phyloP scores from a whole-genome alignment of 495 filamentous ascomycete genomes.

The Cercophora newfieldiana region DNA sequence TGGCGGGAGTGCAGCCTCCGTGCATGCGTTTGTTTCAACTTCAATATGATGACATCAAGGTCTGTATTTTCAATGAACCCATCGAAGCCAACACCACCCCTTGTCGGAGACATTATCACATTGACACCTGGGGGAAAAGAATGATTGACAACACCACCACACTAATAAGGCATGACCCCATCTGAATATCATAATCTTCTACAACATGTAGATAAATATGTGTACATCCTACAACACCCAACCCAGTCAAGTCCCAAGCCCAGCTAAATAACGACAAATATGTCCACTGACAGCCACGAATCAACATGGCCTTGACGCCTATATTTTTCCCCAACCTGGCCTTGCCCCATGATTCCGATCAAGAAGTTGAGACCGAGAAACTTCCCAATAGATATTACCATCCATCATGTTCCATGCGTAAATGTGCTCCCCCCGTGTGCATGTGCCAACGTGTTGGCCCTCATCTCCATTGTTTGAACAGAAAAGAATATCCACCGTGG shows the following conservation, averaged over 20 bases:
- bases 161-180: not conserved
- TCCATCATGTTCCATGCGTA: not conserved
- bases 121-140: too few relatives aligned
- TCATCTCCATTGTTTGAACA: not conserved
- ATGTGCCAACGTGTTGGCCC: not conserved
- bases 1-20: too few relatives aligned
- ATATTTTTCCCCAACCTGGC: not conserved
- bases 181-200: not conserved
- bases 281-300: not conserved
- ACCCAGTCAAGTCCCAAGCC: not conserved
- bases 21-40: too few relatives aligned
- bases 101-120: too few relatives aligned
- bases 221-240: not conserved
- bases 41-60: too few relatives aligned
- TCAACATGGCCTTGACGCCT: not conserved
- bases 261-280: not conserved
- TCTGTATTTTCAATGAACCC: too few relatives aligned
- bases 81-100: too few relatives aligned
- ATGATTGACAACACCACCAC: not conserved
- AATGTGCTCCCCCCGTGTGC: not conserved
- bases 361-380: too few relatives aligned
- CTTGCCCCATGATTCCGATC: not conserved
- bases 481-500: not conserved
- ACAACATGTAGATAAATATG: not conserved
- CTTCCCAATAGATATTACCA: not conserved